phyloP scores from a whole-genome alignment of 1,284 basidiomycete species.

The Pascua sp. region DNA sequence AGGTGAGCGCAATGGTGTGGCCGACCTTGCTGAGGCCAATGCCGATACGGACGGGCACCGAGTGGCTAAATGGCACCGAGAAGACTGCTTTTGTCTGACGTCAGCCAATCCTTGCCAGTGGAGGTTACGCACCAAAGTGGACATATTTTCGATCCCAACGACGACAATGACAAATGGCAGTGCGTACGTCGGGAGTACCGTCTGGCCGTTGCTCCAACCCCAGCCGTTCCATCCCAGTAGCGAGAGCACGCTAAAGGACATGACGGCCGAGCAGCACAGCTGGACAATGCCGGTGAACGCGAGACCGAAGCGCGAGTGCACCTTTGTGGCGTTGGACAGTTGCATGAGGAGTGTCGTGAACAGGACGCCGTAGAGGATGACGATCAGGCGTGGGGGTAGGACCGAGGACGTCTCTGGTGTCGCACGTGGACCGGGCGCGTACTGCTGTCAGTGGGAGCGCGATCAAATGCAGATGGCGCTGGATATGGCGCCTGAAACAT shows the following conservation, averaged over 20 bases:
- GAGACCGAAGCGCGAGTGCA: conserved; percentile 87
- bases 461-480: background rate
- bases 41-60: conserved; percentile 88
- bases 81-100: conserved; percentile 79
- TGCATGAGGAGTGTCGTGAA: conserved; percentile 73
- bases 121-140: conserved; percentile 65
- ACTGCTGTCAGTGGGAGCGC: background rate
- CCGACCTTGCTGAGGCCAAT: conserved; percentile 83
- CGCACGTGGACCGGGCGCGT: background rate
- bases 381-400: conserved; percentile 64
- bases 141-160: conserved; percentile 97
- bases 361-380: conserved; percentile 74
- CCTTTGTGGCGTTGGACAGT: conserved; percentile 72
- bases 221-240: conserved; percentile 46
- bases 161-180: conserved; percentile 93
- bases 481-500: background rate
- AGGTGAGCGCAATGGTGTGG: conserved; percentile 85
- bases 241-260: conserved; percentile 72
- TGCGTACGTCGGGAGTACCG: conserved; percentile 55
- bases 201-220: conserved; percentile 33
- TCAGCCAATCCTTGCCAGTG: conserved; percentile 3
- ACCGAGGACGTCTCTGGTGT: background rate
- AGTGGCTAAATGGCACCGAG: conserved; percentile 79
- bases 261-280: conserved; percentile 85
- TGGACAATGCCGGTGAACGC: conserved; percentile 91